Conservation (phyloP, 176 grass and related monocot species). For the Tuctoria greenei region DNA sequence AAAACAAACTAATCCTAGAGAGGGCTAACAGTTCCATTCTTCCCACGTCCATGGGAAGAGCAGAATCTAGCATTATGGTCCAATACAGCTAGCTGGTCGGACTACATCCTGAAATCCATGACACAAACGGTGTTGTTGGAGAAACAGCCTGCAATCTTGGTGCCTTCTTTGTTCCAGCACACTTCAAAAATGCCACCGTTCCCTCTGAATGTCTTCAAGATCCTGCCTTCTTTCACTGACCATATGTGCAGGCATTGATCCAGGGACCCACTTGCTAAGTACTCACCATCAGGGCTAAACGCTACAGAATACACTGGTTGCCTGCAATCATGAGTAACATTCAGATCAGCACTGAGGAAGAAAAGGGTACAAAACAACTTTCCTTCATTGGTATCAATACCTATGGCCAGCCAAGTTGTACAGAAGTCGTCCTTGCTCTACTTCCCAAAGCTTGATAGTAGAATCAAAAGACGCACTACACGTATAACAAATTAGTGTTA, state of each 20-base stretch:
- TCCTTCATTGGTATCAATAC: conserved; percentile 35
- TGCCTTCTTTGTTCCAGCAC: conserved; percentile 98
- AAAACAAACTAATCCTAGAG: conserved; percentile 15
- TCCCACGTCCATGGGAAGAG: not conserved
- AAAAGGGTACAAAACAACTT: not conserved
- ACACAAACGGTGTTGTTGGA: conserved; percentile 84
- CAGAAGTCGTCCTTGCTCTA: conserved; percentile 75
- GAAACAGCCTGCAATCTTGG: conserved; percentile 94
- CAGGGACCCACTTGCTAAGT: conserved; percentile 88
- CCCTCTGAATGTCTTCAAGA: conserved; percentile 87
- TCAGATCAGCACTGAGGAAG: conserved; percentile 23
- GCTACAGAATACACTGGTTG: conserved; percentile 95
- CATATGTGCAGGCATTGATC: conserved; percentile 95
- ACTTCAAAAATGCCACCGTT: conserved; percentile 96
- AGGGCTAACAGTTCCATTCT: not conserved
- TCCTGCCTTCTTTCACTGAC: conserved; percentile 91
- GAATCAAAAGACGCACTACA: conserved; percentile 95
- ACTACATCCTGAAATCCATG: conserved; percentile 93
- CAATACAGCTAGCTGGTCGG: not conserved
- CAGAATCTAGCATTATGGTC: not conserved
- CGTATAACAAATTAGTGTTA: conserved; percentile 17
- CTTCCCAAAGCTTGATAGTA: conserved; percentile 90
- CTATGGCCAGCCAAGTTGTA: conserved; percentile 88
- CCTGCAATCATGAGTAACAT: conserved; percentile 40
- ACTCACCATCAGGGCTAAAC: conserved; percentile 88